Base-by-base conservation (phyloP, 2,329 filamentous ascomycete genomes). In the Trichoderma sp. region DNA sequence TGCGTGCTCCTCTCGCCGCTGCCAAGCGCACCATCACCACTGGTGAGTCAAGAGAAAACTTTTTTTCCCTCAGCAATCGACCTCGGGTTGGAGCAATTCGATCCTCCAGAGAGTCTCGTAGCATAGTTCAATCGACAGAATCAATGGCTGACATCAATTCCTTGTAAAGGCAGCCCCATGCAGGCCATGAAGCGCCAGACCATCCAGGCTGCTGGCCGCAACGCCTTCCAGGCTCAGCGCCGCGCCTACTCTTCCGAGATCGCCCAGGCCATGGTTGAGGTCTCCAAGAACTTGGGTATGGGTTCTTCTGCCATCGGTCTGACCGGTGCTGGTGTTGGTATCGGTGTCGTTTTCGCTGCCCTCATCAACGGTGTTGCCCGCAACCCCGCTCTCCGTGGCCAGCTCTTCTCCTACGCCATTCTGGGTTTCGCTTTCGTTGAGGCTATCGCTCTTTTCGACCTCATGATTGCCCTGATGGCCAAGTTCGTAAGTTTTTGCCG, bases 331-430 rank as follows among this genome's bases (percentile, higher is more conserved):
- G 92, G 93, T 94, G 93, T 96, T 85, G 93, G 93, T 93, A 97
- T 96, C 86, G 93, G 93, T 89, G 91, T 95, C 83, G 93, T 97
- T 83, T 97, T 97, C 90, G 93, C 92, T 83, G 91, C 93, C 81
- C 93, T 97, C 83, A 89, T 97, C 82, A 91, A 93, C 86, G 91
- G 91, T 87, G 93, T 96, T 84, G 93, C 93, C 88, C 93, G 93
- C 88, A 97, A 97, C 93, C 93, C 93, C 82, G 92, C 92, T 82
- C 93, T 97, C 87, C 92, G 93, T 88, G 93, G 93, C 84, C 94
- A 97, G 90, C 93, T 97, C 82, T 97, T 96, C 92, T 93, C 92
- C 79, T 95, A 96, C 87, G 93, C 93, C 90, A 95, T 96, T 92
- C 88, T 96, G 83, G 93, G 93, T 88, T 96, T 96, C 88, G 93